Percentiles rank a stretch among this genome's conserved stretches.
Evolutionary conservation across 257 asterid genomes (phyloP).

Genomic region (Solanum chaucha): DNA sequence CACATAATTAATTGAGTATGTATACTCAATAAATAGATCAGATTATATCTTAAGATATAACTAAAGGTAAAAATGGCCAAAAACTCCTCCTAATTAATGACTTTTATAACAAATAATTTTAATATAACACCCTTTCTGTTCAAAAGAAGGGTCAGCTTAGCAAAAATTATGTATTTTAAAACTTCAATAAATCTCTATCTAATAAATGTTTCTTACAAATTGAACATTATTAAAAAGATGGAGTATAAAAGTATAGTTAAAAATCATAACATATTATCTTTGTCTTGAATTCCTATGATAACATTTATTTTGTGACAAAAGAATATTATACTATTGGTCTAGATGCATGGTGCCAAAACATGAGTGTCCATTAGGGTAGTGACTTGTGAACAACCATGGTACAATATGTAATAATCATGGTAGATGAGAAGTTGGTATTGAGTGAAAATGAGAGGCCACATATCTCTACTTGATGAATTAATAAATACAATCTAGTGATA

Average conservation of each 20-base stretch:
- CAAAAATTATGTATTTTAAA: too few relatives aligned
- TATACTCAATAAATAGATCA: background rate
- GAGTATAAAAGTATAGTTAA: too few relatives aligned
- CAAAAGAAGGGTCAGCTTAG: background rate
- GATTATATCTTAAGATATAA: background rate
- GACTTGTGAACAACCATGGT: background rate
- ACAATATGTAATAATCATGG: background rate
- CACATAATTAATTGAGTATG: too few relatives aligned
- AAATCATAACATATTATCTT: background rate
- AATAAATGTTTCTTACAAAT: too few relatives aligned
- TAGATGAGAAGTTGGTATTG: background rate
- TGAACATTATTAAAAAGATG: background rate
- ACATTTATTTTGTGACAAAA: background rate
- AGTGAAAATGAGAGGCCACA: background rate
- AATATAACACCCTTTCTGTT: too few relatives aligned
- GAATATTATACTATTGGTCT: background rate
- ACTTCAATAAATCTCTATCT: too few relatives aligned
- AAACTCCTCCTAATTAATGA: background rate
- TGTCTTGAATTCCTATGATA: too few relatives aligned
- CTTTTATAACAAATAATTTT: too few relatives aligned
- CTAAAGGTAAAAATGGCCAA: background rate
- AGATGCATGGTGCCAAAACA: background rate
- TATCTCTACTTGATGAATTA: background rate
- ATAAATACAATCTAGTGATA: background rate
- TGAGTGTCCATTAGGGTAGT: background rate